Conservation (phyloP, 176 grass and related monocot genomes). For the Rhynchospora breviuscula region DNA sequence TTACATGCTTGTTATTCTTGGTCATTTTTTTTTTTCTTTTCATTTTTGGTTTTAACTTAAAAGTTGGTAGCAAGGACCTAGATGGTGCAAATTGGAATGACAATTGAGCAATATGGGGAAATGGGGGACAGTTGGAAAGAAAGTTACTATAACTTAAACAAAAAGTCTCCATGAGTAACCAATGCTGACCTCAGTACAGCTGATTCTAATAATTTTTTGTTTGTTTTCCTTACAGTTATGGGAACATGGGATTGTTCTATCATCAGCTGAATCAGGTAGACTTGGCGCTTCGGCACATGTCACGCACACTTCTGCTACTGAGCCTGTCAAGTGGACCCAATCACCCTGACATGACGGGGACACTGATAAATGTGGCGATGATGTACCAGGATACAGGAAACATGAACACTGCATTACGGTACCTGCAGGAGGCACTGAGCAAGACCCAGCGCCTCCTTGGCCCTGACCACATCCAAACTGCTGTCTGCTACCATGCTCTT, state of each 20-base stretch:
- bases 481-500: constrained; percentile 95
- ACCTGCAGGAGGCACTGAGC: constrained; percentile 86
- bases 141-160: neutral
- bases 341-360: constrained; percentile 88
- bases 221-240: constrained; percentile 66
- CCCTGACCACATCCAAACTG: constrained; percentile 89
- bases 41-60: neutral
- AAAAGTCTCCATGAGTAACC: neutral
- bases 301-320: constrained; percentile 63
- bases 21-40: no score
- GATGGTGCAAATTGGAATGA: neutral
- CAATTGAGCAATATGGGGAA: neutral
- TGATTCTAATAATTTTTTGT: constrained; percentile 14
- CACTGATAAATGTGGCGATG: constrained; percentile 94
- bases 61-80: neutral
- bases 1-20: neutral
- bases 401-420: constrained; percentile 81
- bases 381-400: constrained; percentile 95
- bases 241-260: constrained; percentile 98
- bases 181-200: neutral
- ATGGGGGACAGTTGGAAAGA: neutral
- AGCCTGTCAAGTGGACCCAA: constrained; percentile 80
- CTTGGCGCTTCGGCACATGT: constrained; percentile 86
- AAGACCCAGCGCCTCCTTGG: constrained; percentile 90
- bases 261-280: constrained; percentile 90